Base-by-base conservation (phyloP, 2,329 filamentous ascomycete genomes). In the Alternaria incomplexa region DNA sequence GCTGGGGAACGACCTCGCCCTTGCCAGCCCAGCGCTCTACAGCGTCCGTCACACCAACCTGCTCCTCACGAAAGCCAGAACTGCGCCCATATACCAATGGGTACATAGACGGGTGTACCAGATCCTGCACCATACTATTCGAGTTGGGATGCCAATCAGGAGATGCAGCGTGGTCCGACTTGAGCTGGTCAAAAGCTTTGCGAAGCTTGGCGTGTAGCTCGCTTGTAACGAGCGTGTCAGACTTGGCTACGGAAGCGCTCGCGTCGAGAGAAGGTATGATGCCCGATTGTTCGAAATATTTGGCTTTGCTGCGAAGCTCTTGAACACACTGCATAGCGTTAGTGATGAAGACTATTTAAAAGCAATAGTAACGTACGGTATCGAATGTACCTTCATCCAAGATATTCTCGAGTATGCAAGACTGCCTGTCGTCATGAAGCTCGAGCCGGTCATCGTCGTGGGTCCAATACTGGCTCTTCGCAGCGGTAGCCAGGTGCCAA, bases 51-150 rank as follows among this genome's bases (percentile, higher is more conserved):
- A 82, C 63, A 0, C 71, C 62, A 3, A 80, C 74, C 2, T 60
- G 65, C 4, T 70, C 72, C 6, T 77, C 68, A 32, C 57, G 28
- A 22, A 88, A 67, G 4, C 82, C 80, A 4, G 80, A 80, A 3
- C 82, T 83, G 13, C 77, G 75, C 0, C 85, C 86, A 66, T 87
- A 88, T 1, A 87, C 73, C 0, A 91, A 75, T 0, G 89, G 88
- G 66, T 84, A 91, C 7, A 91, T 79, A 0, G 88, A 91, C 1
- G 89, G 88, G 66, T 91, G 85, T 6, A 91, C 83, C 2, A 91
- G 78, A 70, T 91, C 85, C 0, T 89, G 83, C 2, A 91, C 88
- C 62, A 83, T 84, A 1, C 80, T 75, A 30, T 87, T 79, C 0
- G 85, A 88, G 3, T 84, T 81, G 0, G 89, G 89, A 74, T 91